phyloP scores from a whole-genome alignment of 176 grass and related monocot species.

The Elaeis guineensis region DNA sequence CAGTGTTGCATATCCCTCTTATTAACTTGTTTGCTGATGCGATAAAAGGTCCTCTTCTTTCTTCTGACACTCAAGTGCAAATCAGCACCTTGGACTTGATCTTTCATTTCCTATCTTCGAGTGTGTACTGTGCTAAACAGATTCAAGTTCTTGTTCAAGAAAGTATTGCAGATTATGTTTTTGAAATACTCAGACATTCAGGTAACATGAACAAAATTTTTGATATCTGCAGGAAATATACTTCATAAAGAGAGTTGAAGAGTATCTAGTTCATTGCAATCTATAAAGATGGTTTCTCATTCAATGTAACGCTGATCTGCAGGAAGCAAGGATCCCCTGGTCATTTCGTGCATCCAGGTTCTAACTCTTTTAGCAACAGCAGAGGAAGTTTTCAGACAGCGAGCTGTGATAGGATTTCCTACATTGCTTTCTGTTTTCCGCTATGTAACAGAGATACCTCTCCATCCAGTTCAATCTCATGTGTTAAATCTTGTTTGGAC shows the following conservation, averaged over 20 bases:
- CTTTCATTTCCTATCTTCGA: slow-evolving; percentile 68
- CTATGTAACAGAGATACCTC: slow-evolving; percentile 81
- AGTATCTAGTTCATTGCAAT: neutral
- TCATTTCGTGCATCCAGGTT: slow-evolving; percentile 64
- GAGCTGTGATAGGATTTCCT: slow-evolving; percentile 64
- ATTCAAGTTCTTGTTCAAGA: slow-evolving; percentile 71
- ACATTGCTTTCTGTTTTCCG: slow-evolving; percentile 71
- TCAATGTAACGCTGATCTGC: slow-evolving; percentile 11
- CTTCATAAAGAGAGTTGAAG: neutral
- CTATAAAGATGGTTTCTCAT: slow-evolving; percentile 10
- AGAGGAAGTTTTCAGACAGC: slow-evolving; percentile 71
- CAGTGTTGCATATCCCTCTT: slow-evolving; percentile 29
- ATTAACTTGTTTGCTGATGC: slow-evolving; percentile 76
- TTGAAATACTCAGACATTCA: slow-evolving; percentile 81
- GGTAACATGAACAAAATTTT: slow-evolving; percentile 31
- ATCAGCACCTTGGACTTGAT: slow-evolving; percentile 72
- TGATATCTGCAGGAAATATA: slow-evolving; percentile 5
- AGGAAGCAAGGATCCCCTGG: slow-evolving; percentile 78
- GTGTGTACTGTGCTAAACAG: slow-evolving; percentile 34
- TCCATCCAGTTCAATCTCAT: slow-evolving; percentile 75
- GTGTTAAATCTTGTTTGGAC: slow-evolving; percentile 56
- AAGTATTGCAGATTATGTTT: slow-evolving; percentile 87
- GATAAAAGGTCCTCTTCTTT: slow-evolving; percentile 85
- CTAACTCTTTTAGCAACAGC: slow-evolving; percentile 53
- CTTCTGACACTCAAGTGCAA: slow-evolving; percentile 73